Evolutionary conservation across 306 rosid genomes (phyloP).

Genomic region (Lathyrus aphaca): DNA sequence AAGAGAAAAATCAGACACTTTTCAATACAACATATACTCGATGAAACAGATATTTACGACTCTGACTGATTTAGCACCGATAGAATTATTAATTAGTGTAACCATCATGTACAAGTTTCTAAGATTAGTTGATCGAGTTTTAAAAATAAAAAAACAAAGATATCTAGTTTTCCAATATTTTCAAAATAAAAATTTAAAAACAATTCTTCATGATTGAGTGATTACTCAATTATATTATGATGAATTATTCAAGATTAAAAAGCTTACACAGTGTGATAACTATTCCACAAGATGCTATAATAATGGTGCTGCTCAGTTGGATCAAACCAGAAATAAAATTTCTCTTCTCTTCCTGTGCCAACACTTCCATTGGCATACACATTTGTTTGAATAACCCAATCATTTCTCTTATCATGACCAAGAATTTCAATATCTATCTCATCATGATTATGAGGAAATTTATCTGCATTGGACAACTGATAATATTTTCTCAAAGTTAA

Average conservation of each 20-base stretch:
- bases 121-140: no score
- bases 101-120: no score
- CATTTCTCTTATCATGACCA: slow-evolving; percentile 87
- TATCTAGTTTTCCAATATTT: not conserved
- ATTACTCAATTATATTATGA: not conserved
- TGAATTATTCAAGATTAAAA: slow-evolving; percentile 13
- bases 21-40: no score
- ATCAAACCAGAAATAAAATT: slow-evolving; percentile 93
- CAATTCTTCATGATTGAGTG: not conserved
- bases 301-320: slow-evolving; percentile 77
- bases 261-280: slow-evolving; percentile 76
- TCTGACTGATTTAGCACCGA: no score
- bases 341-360: slow-evolving; percentile 94
- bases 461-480: slow-evolving; percentile 91
- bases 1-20: no score
- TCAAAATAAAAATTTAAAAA: not conserved
- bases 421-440: slow-evolving; percentile 91
- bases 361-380: slow-evolving; percentile 89
- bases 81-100: no score
- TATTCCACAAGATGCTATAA: slow-evolving; percentile 92
- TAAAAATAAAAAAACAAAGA: not conserved
- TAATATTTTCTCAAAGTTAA: slow-evolving; percentile 30
- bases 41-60: no score
- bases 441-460: slow-evolving; percentile 81
- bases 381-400: slow-evolving; percentile 91